These are phyloP conservation scores for Boletus reticulatus DNA, from an alignment of 768 basidiomycete genomes.

Conservation along the genomic window DNA sequence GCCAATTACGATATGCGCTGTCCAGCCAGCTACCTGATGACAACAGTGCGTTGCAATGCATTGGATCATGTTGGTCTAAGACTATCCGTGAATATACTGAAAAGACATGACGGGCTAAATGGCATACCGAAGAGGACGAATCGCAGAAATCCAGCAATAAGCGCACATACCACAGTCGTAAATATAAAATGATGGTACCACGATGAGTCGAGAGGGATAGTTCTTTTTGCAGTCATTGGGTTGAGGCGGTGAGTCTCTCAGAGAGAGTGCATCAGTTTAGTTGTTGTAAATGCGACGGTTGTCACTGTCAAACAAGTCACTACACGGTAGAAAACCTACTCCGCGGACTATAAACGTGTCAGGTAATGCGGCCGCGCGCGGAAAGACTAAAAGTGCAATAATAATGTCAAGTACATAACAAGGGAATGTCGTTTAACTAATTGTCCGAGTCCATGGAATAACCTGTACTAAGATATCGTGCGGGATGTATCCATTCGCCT, in stretches of 20 bases:
- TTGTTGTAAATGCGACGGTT: no score
- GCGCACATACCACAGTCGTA: slow-evolving; percentile 36
- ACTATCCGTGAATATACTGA: neutral
- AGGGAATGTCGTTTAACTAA: neutral
- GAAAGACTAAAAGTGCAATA: no score
- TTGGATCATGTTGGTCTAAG: slow-evolving; percentile 69
- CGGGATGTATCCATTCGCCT: neutral
- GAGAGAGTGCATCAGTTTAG: no score
- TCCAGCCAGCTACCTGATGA: slow-evolving; percentile 81
- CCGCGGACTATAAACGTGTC: no score
- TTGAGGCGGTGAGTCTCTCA: no score
- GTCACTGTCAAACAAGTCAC: no score
- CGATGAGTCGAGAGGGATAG: slow-evolving; percentile 39
- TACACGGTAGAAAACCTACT: no score
- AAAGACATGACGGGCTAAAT: neutral
- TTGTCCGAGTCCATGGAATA: slow-evolving; percentile 9
- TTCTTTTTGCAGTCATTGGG: slow-evolving; percentile 27
- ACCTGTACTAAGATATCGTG: slow-evolving; percentile 1
- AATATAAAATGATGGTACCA: slow-evolving; percentile 52
- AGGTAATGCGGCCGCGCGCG: no score
- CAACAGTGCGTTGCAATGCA: slow-evolving; percentile 69
- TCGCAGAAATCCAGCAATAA: slow-evolving; percentile 44
- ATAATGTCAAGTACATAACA: neutral
- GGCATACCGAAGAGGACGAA: slow-evolving; percentile 44
- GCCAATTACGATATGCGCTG: slow-evolving; percentile 66